Conservation (phyloP, 306 rosid species). For the Styphnolobium japonicum region DNA sequence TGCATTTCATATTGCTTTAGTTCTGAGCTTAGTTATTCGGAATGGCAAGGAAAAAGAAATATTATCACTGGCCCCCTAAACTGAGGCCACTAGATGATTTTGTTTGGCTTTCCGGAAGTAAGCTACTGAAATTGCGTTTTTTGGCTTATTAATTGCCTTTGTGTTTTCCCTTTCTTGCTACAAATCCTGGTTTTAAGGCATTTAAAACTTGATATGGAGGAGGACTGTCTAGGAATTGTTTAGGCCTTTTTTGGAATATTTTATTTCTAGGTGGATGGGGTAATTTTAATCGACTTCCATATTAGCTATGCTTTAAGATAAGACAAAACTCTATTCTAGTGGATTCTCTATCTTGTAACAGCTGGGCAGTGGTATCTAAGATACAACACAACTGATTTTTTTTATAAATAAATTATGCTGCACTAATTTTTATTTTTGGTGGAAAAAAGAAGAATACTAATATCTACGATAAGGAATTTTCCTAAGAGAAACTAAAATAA, state of each 20-base stretch:
- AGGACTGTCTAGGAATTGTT: not conserved
- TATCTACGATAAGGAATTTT: not conserved
- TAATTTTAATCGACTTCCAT: not conserved
- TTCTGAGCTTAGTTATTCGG: not conserved
- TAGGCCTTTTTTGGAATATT: not conserved
- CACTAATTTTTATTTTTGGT: not conserved
- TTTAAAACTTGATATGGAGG: not conserved
- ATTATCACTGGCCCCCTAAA: not conserved
- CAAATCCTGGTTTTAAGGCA: not conserved
- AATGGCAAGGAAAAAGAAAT: not conserved
- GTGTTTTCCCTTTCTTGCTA: not conserved
- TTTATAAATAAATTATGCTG: not conserved
- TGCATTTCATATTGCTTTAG: not conserved
- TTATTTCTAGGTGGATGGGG: not conserved
- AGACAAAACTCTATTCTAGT: not conserved
- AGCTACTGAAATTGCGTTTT: not conserved
- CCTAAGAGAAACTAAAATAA: not conserved
- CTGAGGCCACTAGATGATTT: not conserved
- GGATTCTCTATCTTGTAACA: not conserved
- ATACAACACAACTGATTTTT: not conserved
- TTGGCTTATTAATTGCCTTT: not conserved
- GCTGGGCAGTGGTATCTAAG: not conserved
- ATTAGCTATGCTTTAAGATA: not conserved
- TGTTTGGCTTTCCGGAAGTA: not conserved
- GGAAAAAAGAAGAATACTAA: not conserved